phyloP scores from a whole-genome alignment of 83 land plant species.

The Diphasiastrum complanatum region DNA sequence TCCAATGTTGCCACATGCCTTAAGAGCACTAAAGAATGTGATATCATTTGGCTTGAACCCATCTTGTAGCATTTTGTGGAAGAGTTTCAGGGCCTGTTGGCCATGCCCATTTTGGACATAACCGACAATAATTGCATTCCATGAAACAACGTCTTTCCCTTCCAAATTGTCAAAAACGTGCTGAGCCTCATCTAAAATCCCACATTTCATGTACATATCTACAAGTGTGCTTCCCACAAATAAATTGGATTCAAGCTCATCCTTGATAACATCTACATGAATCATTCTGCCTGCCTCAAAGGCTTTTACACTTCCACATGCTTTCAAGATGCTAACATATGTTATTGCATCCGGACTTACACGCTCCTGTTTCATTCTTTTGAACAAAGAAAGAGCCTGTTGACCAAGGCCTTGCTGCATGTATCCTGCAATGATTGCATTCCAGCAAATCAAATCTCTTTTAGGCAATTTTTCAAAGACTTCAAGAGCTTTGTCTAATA shows the following conservation, averaged over 20 bases:
- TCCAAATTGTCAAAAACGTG: background rate
- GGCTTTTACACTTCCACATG: background rate
- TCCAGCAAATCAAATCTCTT: background rate
- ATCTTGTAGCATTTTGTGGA: background rate
- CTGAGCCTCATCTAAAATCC: background rate
- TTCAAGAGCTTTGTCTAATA: background rate
- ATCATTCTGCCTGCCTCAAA: background rate
- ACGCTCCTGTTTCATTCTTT: background rate
- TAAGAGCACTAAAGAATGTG: slow-evolving; percentile 3
- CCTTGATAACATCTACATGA: background rate
- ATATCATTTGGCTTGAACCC: background rate
- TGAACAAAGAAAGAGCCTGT: background rate
- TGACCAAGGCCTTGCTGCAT: background rate
- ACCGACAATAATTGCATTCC: background rate
- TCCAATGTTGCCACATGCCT: background rate
- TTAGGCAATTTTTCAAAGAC: background rate
- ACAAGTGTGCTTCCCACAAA: background rate
- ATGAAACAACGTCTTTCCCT: background rate
- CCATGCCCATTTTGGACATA: background rate
- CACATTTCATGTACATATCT: slow-evolving; percentile 4
- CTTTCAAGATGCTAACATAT: background rate
- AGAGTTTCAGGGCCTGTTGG: background rate
- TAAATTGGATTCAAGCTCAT: background rate
- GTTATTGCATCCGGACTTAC: background rate
- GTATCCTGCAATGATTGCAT: background rate